A percentile compares a stretch with the other conserved stretches of the same genome.
Conservation (phyloP, 2,329 filamentous ascomycete genomes). For the Microdochium nivale region DNA sequence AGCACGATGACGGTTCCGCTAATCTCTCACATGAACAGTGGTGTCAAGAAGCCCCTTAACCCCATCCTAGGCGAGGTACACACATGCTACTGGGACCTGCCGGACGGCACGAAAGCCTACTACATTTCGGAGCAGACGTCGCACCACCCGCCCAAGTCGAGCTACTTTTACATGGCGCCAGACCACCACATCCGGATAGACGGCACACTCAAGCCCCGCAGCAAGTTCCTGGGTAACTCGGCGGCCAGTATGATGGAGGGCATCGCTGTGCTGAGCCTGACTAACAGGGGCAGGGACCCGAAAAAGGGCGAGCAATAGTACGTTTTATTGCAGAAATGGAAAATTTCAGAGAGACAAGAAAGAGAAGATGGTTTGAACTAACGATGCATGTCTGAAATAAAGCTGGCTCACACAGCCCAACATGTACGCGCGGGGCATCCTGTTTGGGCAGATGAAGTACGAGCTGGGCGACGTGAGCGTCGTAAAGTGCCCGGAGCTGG, state of each 20-base stretch:
- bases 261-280: constrained; percentile 73
- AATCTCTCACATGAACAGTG: constrained; percentile 42
- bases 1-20: not conserved
- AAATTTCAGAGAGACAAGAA: not conserved
- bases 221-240: constrained; percentile 93
- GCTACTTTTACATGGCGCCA: constrained; percentile 97
- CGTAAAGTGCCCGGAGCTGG: constrained; percentile 81
- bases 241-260: constrained; percentile 98
- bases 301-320: constrained; percentile 79
- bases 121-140: constrained; percentile 98
- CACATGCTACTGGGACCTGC: constrained; percentile 91
- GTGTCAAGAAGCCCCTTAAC: constrained; percentile 97
- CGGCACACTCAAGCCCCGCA: constrained; percentile 87
- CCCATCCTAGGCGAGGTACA: constrained; percentile 93
- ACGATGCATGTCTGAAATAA: constrained; percentile 8
- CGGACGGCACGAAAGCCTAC: constrained; percentile 77
- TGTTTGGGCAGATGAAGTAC: constrained; percentile 99
- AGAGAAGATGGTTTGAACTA: not conserved
- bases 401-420: constrained; percentile 94
- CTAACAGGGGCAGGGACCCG: constrained; percentile 64
- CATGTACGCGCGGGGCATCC: constrained; percentile 95
- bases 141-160: constrained; percentile 96
- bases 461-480: constrained; percentile 95
- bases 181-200: constrained; percentile 92
- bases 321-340: too few species aligned